Evolutionary conservation across 352 stramenopile genomes (phyloP), one percentile per base, ranked within the genome.

Genomic region (Globisporangium echinulatum): DNA sequence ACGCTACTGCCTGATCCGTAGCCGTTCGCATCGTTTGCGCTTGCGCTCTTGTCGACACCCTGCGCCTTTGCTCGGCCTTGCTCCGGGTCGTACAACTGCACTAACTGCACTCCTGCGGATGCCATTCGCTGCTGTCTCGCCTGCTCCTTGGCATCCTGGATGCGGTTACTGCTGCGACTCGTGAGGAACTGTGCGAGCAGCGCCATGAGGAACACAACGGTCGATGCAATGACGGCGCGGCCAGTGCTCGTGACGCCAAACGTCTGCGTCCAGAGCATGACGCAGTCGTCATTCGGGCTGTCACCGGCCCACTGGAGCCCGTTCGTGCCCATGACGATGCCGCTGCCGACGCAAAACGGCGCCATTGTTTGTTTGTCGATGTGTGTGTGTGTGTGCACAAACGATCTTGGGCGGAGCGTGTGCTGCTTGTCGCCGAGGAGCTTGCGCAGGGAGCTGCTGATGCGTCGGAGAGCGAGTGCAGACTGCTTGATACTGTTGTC

Each of bases 141-240:
- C 15, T 70, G 67, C 14, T 62, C 44, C 56, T 88, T 84, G 49
- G 69, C 68, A 47, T 70, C 64, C 44, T 85, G 75, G 52, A 87
- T 59, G 48, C 77, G 69, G 49, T 67, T 75, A 58, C 60, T 66
- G 59, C 69, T 74, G 50, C 54, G 48, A 39, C 75, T 78, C 19
- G 70, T 78, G 44, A 91, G 61, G 55, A 75, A 86, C 62, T 91
- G 82, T 42, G 72, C 78, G 49, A 83, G 54, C n/a, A 76, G 58
- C 36, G 82, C 75, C 49, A 91, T 52, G 37, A 84, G 39, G 46
- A 85, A 83, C 17, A 91, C 79, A 39, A 65, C 13, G 2, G 76
- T 15, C 56, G 74, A 81, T 48, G 73, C 77, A 38, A 83, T 13
- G 0, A 70, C 70, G 8, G 70, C 70, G 46, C 79, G 73, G 1